Base-by-base conservation (phyloP, 495 filamentous ascomycete species). In the Xylaria acuta region DNA sequence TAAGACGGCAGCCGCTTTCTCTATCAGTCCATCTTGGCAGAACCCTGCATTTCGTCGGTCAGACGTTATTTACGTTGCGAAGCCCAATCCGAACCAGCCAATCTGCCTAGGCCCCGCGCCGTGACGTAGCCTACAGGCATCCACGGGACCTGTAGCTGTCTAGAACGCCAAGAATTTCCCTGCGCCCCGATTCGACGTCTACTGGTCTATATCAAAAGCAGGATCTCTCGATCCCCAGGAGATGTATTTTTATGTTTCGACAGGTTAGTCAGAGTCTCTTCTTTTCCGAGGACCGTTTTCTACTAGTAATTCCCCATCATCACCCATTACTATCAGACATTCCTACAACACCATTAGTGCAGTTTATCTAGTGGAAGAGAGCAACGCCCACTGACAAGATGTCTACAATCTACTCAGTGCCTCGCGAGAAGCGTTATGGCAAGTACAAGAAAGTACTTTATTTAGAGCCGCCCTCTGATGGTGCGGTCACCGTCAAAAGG, bases 401-500 rank as follows among this genome's bases (percentile, higher is more conserved):
- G 77, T 65, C 71, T 38, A 76, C 75, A 69, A 76, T 76, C 58
- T 78, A 78, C 27, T 68, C 68, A 76, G 74, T 64, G 64, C 77
- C 36, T 69, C 77, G 71, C 71, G 77, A 76, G 67, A 79, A 53
- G 77, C 74, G 74, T 51, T 75, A 68, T 73, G 77, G 47, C 76
- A 78, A 79, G 22, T 79, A 78, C 75, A 85, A 85, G 73, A 85
- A 84, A 64, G 78, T 81, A 25, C 80, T 86, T 76, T 86, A 86
- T 73, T 77, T 86, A 36, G 81, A 84, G 71, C 83, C 82, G 11
- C 81, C 81, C 32, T 75, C 67, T 43, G 76, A 81, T 58, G 84
- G 82, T 66, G 68, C 76, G 76, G 75, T 75, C 27, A 80, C 78
- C 25, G 76, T 82, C 64, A 83, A 81, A 67, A 80, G 76, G 34